Evolutionary conservation across 345 rosid species (phyloP), one percentile per base, ranked within the genome.

Genomic region (Gossypium raimondii): DNA sequence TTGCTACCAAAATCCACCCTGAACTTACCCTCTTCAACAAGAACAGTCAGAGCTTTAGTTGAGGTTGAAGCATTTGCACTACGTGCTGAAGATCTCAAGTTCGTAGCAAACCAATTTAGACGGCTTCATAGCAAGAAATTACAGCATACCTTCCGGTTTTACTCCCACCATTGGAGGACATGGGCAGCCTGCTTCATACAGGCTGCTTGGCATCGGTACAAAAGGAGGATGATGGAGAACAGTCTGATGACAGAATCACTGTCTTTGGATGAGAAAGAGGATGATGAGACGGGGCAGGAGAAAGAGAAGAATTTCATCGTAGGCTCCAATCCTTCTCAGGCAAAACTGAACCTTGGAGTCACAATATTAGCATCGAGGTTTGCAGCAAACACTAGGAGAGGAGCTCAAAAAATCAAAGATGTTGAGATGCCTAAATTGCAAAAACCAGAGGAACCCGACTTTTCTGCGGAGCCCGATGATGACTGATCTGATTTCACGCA

Each of bases 11-110:
- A 34, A 62, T 62, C 67, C 20, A 62, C 67, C 67, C 34, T 62
- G 45, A 29, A 62, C 76, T 70, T 94, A 80, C 98, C 98, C 18
- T 87, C 91, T 78, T 94, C 98, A 8, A 94, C 97, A 22, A 90
- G 98, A 81, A 92, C 98, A 57, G 98, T 94, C 27, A 86, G 76
- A 84, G 95, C 98, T 7, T 70, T 89, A 20, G 92, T 82, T 52
- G 98, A 92, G 87, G 98, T 92, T 8, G 97, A 94, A 81, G 98
- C 97, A n/a, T 91, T 94, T 50, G 98, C 97, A 60, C 84, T 94
- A 65, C 81, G 88, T 59, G 98, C 97, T 7, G 98, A 92, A 82
- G 98, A 89, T 82, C 88, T 92, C 61, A 94, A 87, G 81, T 94
- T 89, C 67, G 98, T 94, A 27, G 98, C 97, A 0, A 94, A 92